Conservation (phyloP, 192 early-diverging fungal species). For the Dissophora globulifera region DNA sequence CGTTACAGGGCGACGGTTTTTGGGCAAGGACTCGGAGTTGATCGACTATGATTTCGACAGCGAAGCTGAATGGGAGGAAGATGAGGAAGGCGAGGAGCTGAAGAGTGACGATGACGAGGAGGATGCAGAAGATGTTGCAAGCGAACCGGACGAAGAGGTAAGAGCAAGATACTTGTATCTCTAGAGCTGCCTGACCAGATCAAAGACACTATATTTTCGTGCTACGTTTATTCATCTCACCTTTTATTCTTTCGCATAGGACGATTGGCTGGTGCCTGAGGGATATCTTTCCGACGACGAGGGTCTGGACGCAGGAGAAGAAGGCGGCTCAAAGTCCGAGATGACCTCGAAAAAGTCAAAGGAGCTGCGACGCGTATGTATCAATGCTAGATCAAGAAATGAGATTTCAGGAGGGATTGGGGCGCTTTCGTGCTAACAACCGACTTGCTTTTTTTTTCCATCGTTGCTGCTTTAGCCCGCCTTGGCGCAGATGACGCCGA, state of each 20-base stretch:
- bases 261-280: conserved; percentile 86
- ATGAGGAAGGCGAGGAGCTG: conserved; percentile 90
- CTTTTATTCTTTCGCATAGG: conserved; percentile 37
- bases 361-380: conserved; percentile 38
- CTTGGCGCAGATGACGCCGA: conserved; percentile 13
- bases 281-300: conserved; percentile 90
- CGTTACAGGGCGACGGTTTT: conserved; percentile 69
- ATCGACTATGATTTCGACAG: conserved; percentile 91
- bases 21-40: conserved; percentile 66
- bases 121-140: conserved; percentile 67
- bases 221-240: not conserved
- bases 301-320: conserved; percentile 52
- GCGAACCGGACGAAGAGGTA: conserved; percentile 67
- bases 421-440: not conserved
- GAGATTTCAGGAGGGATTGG: no score
- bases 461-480: conserved; percentile 4
- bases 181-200: no score
- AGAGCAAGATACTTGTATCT: not conserved
- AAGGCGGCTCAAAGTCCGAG: conserved; percentile 27
- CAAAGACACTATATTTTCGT: no score
- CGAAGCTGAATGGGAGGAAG: conserved; percentile 91
- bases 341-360: conserved; percentile 20
- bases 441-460: not conserved
- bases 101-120: conserved; percentile 83
- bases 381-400: no score